These are phyloP conservation scores for Candida sanyaensis DNA, from an alignment of 1,139 yeast species.

Conservation along the genomic window DNA sequence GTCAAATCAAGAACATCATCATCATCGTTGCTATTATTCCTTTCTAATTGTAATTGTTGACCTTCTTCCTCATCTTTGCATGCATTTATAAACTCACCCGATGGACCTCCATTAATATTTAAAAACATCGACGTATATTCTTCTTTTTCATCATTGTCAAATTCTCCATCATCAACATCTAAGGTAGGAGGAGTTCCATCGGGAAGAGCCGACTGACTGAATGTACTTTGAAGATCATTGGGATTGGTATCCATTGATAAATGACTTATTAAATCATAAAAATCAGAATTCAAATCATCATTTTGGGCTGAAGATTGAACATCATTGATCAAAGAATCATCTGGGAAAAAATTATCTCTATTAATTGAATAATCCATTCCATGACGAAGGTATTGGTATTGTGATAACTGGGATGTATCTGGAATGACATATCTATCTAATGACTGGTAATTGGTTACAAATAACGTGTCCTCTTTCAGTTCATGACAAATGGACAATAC, in stretches of 20 bases:
- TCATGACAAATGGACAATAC: slow-evolving; percentile 42
- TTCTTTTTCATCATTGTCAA: slow-evolving; percentile 18
- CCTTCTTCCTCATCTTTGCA: slow-evolving; percentile 13
- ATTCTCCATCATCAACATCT: slow-evolving; percentile 10
- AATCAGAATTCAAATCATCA: slow-evolving; percentile 44
- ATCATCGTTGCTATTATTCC: slow-evolving; percentile 1
- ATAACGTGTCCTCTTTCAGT: slow-evolving; percentile 31
- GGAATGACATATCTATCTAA: slow-evolving; percentile 37
- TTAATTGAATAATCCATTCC: slow-evolving; percentile 27
- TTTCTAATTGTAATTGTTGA: not conserved
- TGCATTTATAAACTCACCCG: slow-evolving; percentile 43
- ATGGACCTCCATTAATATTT: slow-evolving; percentile 49
- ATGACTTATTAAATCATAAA: slow-evolving; percentile 47
- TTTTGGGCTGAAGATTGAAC: slow-evolving; percentile 21
- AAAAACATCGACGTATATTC: slow-evolving; percentile 46
- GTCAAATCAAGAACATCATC: slow-evolving; percentile 25
- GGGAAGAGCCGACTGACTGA: slow-evolving; percentile 21
- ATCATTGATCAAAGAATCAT: slow-evolving; percentile 4
- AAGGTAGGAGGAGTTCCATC: slow-evolving; percentile 13
- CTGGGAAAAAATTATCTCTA: slow-evolving; percentile 20
- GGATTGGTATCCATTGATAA: slow-evolving; percentile 41
- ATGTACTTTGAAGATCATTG: slow-evolving; percentile 39
- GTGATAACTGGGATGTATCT: slow-evolving; percentile 31
- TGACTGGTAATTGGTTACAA: slow-evolving; percentile 44
- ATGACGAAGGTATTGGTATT: slow-evolving; percentile 39